Percentiles rank a stretch among this genome's conserved stretches.
Conservation (phyloP, 2,329 filamentous ascomycete species). For the Curvularia lunata region DNA sequence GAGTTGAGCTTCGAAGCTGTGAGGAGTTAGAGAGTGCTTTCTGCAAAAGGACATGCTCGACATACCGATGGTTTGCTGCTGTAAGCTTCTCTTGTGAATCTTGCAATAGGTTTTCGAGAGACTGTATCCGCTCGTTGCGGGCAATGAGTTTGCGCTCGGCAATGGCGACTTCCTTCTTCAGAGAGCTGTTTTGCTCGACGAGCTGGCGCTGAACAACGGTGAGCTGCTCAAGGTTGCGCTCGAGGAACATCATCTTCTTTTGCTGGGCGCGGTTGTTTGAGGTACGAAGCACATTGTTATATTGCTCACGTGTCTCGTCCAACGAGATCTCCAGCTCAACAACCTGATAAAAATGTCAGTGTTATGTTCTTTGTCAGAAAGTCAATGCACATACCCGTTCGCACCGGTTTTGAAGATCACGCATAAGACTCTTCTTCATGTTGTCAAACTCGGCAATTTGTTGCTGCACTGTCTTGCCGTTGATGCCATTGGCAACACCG, state of each 20-base stretch:
- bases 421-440: conserved; percentile 99
- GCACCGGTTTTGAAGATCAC: conserved; percentile 96
- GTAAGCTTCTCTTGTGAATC: conserved; percentile 99
- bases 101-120: conserved; percentile 87
- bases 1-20: conserved; percentile 95
- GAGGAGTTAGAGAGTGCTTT: conserved; percentile 12
- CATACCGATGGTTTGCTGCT: conserved; percentile 94
- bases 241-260: conserved; percentile 99
- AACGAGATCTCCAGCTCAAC: conserved; percentile 98
- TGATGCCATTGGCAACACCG: conserved; percentile 62
- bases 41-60: conserved; percentile 26
- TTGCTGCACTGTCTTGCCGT: conserved; percentile 92
- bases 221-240: conserved; percentile 96
- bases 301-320: conserved; percentile 97
- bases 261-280: conserved; percentile 98
- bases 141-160: conserved; percentile 97
- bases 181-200: conserved; percentile 90
- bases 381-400: conserved; percentile 68
- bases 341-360: conserved; percentile 54
- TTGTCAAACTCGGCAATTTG: conserved; percentile 98
- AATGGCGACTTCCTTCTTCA: conserved; percentile 99
- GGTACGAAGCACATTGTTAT: conserved; percentile 95
- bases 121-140: conserved; percentile 94
- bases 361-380: conserved; percentile 13
- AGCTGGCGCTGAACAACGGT: conserved; percentile 97